Conservation (phyloP, 1,284 basidiomycete genomes). For the Rhodotorula sp. region DNA sequence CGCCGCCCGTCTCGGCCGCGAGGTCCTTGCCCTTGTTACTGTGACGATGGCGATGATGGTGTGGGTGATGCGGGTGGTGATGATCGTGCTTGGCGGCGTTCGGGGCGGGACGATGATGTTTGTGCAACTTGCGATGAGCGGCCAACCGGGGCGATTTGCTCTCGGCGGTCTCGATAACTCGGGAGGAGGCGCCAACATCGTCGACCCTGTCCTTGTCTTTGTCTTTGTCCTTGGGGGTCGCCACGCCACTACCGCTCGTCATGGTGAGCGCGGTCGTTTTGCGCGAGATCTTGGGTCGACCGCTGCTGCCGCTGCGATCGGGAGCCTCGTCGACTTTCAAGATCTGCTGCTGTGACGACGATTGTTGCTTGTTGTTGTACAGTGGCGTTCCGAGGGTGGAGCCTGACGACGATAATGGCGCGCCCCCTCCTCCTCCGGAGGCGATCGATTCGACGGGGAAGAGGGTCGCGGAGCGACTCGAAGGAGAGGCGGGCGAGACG, state of each 20-base stretch:
- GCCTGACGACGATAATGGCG: not conserved
- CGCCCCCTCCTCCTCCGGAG: not conserved
- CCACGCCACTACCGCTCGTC: not conserved
- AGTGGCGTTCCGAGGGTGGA: not conserved
- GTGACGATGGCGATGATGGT: constrained; percentile 1
- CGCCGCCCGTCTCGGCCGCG: not conserved
- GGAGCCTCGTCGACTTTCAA: constrained; percentile 27
- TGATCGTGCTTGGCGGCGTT: not conserved
- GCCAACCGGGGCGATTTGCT: too few relatives aligned
- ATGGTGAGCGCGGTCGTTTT: not conserved
- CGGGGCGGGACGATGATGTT: too few relatives aligned
- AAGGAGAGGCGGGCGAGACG: not conserved
- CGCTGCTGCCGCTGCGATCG: not conserved
- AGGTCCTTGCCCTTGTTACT: not conserved
- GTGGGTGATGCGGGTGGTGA: not conserved
- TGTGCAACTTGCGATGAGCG: too few relatives aligned
- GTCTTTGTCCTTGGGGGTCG: not conserved
- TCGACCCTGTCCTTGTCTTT: not conserved
- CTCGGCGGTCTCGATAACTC: too few relatives aligned
- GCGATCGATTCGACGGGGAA: not conserved
- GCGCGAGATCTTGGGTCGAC: not conserved
- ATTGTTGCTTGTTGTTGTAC: not conserved
- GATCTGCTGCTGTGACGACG: constrained; percentile 7
- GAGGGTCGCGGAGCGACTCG: constrained; percentile 5
- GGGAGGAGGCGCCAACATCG: too few relatives aligned